A percentile compares a stretch with the other conserved stretches of the same genome.
Conservation (phyloP, 129 eudicot species). For the Arctium minus region DNA sequence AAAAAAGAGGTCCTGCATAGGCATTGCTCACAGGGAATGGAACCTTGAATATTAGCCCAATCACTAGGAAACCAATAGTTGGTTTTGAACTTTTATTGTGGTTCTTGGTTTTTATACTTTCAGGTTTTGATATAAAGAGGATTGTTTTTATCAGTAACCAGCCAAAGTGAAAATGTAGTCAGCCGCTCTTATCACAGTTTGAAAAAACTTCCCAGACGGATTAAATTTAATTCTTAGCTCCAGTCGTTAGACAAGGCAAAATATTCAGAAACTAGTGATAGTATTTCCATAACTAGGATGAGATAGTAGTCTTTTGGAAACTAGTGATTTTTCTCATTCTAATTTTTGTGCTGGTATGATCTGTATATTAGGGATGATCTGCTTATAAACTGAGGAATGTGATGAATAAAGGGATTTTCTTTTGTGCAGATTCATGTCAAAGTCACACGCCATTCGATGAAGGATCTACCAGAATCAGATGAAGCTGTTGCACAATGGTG, state of each 20-base stretch:
- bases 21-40: too few relatives aligned
- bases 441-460: conserved; percentile 80
- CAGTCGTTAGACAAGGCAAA: not conserved
- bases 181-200: not conserved
- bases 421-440: conserved; percentile 76
- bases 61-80: too few relatives aligned
- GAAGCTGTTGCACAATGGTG: conserved; percentile 97
- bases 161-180: not conserved
- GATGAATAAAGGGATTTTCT: not conserved
- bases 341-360: not conserved
- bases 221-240: not conserved
- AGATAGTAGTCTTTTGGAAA: not conserved
- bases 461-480: conserved; percentile 82
- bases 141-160: too few relatives aligned
- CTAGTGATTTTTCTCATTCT: not conserved
- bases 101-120: too few relatives aligned
- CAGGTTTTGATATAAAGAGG: too few relatives aligned
- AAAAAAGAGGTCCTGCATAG: too few relatives aligned
- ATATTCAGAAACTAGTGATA: not conserved
- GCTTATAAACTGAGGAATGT: not conserved
- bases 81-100: too few relatives aligned
- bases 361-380: not conserved
- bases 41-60: too few relatives aligned
- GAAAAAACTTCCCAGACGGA: not conserved
- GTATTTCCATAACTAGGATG: not conserved